Base-by-base conservation (phyloP, 1,284 basidiomycete genomes). In the Cutaneotrichosporon sp. region DNA sequence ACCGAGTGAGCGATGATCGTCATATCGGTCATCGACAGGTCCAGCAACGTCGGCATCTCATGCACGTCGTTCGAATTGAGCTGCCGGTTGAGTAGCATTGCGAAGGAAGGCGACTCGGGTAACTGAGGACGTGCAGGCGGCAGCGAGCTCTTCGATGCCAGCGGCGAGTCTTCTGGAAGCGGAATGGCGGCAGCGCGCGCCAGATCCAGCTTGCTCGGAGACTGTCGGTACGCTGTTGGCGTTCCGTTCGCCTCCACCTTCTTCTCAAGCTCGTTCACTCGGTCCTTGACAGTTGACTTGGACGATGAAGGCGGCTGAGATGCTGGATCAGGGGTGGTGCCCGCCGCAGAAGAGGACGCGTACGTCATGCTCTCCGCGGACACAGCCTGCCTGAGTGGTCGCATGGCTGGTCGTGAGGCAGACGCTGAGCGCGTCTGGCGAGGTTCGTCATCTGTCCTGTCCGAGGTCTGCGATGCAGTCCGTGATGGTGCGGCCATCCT, bases 401-500 rank as follows among this genome's bases (percentile, higher is more conserved):
- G 31, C 56, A 57, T 26, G 38, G 53, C 56, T 11, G 40, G 26
- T 13, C 49, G 22, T 14, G 49, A 5, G 22, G 49, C 49, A 14
- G 18, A 32, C 18, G 16, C 51, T 34, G 51, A 53, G 8, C 51
- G 51, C 14, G 30, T 18, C 8, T n/a, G 30, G 30, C 51, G 51
- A 34, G 49, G 38, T 21, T 47, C 46, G 10, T 49, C 31, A 21
- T 59, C 58, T 34, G 26, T 13, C 40, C 30, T 16, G 46, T 49
- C 32, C 16, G 49, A n/a, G 31, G 56, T 26, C 40, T 40, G 11
- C 30, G 62, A 56, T 32, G 67, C 47, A 2, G 69, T 68, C 2
- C 73, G 67, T 5, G 65, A 55, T 6, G 74, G 72, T 7, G 69
- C 66, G 5, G 69, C 65, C 47, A 74, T 64, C 10, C 71, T 65